Percentiles rank a stretch among this genome's conserved stretches.
Evolutionary conservation across 208 protist genomes (phyloP).

Genomic region (Leishmania tarentolae): DNA sequence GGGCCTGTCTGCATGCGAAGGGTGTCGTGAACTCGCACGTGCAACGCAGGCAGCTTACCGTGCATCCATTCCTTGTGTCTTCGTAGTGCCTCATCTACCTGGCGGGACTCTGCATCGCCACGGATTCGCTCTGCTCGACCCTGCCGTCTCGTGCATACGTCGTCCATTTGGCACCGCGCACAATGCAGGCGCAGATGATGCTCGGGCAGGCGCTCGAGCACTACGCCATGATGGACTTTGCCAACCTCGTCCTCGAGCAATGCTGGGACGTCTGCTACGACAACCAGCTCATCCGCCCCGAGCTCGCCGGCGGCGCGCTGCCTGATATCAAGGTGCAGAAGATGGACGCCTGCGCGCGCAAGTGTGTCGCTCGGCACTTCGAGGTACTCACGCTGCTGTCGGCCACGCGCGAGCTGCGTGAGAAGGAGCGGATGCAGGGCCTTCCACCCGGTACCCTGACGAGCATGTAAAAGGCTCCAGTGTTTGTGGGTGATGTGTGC

Average conservation of each 20-base stretch:
- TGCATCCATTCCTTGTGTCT: neutral
- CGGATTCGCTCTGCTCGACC: neutral
- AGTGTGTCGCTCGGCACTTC: conserved; percentile 88
- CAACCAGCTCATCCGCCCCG: conserved; percentile 57
- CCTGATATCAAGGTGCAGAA: conserved; percentile 59
- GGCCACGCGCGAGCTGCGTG: conserved; percentile 50
- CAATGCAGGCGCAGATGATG: conserved; percentile 84
- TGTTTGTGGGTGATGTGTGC: neutral
- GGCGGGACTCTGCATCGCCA: neutral
- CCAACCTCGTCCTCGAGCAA: conserved; percentile 64
- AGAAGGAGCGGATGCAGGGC: conserved; percentile 39
- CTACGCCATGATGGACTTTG: conserved; percentile 74
- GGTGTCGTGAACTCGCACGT: neutral
- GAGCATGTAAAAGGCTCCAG: neutral
- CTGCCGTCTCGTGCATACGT: neutral
- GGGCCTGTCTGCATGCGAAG: neutral
- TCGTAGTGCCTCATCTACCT: neutral
- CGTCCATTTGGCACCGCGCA: neutral
- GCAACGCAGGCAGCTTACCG: neutral
- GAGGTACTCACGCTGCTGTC: conserved; percentile 86
- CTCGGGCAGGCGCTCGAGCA: conserved; percentile 72
- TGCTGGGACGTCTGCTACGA: conserved; percentile 92
- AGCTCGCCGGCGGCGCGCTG: conserved; percentile 53
- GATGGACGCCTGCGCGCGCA: conserved; percentile 86
- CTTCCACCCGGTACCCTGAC: conserved; percentile 33